Evolutionary conservation across 352 stramenopile genomes (phyloP).

Genomic region (Pythium phragmitis): DNA sequence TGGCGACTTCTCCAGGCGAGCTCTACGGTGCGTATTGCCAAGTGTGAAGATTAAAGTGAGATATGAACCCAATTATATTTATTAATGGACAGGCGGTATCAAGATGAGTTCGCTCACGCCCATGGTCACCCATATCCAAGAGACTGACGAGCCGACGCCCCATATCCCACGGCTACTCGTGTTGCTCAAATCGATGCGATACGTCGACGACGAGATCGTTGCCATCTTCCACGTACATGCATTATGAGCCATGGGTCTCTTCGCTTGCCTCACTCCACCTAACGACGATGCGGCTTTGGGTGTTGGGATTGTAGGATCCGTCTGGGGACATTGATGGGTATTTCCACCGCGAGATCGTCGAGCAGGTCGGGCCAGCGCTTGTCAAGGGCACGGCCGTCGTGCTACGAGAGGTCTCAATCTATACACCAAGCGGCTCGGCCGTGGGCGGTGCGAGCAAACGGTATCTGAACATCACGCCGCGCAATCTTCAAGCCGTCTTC

Average conservation of each 20-base stretch:
- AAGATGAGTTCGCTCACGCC: slow-evolving; percentile 62
- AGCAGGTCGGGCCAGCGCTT: slow-evolving; percentile 61
- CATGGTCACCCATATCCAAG: slow-evolving; percentile 55
- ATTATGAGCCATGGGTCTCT: background rate
- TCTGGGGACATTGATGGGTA: slow-evolving; percentile 78
- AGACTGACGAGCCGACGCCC: slow-evolving; percentile 57
- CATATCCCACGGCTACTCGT: slow-evolving; percentile 67
- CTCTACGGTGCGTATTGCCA: slow-evolving; percentile 52
- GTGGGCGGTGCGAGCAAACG: slow-evolving; percentile 45
- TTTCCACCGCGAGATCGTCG: slow-evolving; percentile 78
- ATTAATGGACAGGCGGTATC: slow-evolving; percentile 43
- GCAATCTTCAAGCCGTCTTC: slow-evolving; percentile 66
- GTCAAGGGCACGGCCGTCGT: slow-evolving; percentile 47
- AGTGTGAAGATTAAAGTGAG: background rate
- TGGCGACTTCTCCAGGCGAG: slow-evolving; percentile 43
- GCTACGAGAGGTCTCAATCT: slow-evolving; percentile 72
- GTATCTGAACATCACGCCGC: slow-evolving; percentile 72
- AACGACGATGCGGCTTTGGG: background rate
- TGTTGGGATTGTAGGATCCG: slow-evolving; percentile 44
- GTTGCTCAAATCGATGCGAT: slow-evolving; percentile 79
- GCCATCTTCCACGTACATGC: slow-evolving; percentile 64
- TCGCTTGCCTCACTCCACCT: background rate
- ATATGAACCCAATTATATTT: background rate
- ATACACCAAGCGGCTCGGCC: slow-evolving; percentile 51
- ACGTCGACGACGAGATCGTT: slow-evolving; percentile 82